Conservation (phyloP, 2,329 filamentous ascomycete species). For the Arthroderma sp. region DNA sequence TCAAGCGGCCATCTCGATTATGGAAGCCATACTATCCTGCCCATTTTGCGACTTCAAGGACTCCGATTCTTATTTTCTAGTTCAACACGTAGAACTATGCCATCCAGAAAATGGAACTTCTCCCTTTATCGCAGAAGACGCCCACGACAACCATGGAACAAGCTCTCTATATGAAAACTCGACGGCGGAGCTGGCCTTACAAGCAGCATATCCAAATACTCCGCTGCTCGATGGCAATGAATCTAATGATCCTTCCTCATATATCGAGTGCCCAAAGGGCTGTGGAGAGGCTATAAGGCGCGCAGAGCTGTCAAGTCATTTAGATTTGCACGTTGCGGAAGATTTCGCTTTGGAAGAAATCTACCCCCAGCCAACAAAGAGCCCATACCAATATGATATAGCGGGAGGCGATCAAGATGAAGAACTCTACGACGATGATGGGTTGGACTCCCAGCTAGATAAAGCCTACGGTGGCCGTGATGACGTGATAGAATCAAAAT, state of each 20-base stretch:
- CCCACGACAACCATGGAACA: slow-evolving; percentile 1
- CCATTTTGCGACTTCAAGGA: slow-evolving; percentile 35
- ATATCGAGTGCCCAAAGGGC: slow-evolving; percentile 43
- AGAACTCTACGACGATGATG: slow-evolving; percentile 3
- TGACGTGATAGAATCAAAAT: not conserved
- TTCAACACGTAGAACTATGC: slow-evolving; percentile 32
- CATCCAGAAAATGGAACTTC: slow-evolving; percentile 28
- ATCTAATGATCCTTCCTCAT: slow-evolving; percentile 15
- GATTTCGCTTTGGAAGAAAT: slow-evolving; percentile 29
- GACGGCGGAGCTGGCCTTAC: slow-evolving; percentile 8
- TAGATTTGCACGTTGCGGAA: slow-evolving; percentile 46
- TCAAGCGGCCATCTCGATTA: not conserved
- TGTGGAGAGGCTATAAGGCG: slow-evolving; percentile 47
- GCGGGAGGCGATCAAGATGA: not conserved
- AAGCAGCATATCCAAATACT: not conserved
- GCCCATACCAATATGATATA: not conserved
- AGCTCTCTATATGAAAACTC: not conserved
- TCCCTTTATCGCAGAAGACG: slow-evolving; percentile 12
- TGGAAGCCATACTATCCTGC: slow-evolving; percentile 16
- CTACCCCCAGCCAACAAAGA: slow-evolving; percentile 2
- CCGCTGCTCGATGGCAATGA: not conserved
- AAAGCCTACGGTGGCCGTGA: not conserved
- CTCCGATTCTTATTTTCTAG: slow-evolving; percentile 25
- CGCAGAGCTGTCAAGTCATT: slow-evolving; percentile 43
- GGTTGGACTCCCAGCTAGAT: not conserved